Base-by-base conservation (phyloP, 495 filamentous ascomycete species). In the Halenospora varia region DNA sequence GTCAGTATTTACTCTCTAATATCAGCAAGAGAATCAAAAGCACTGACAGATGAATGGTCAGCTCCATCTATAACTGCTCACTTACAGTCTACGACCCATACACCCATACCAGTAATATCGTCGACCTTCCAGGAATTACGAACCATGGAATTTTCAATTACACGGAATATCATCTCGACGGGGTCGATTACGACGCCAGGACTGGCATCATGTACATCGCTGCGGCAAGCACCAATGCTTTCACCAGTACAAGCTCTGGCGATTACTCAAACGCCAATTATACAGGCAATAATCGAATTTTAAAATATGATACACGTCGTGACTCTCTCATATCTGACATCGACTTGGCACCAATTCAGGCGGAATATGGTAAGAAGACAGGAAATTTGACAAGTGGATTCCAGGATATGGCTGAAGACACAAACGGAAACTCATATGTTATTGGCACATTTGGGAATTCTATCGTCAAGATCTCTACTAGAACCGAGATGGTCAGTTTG, bases 361-460 rank as follows among this genome's bases (percentile, higher is more conserved):
- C 20, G 4, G 48, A 50, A 22, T 18, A 18, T 17, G 8, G 9
- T 2, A 23, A 24, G 22, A 20, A 8, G 24, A 50, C 48, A 3
- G 48, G 48, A 6, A 50, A 24, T 4, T 22, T 50, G 22, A 22
- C 22, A n/a, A 50, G 15, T 17, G 48, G 48, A 8, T 50, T 50
- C 22, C 48, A 50, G 22, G 48, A 50, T 17, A 50, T 25, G 22
- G 48, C 48, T 9, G 48, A 50, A 20, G 20, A 50, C 17, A 50
- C 13, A 15, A 15, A 50, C 20, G 48, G 20, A 8, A 50, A 50
- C 22, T 50, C 48, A 24, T 50, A 24, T 25, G 48, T 24, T 20
- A 50, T 50, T 3, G 17, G 18, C 8, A 18, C 48, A 8, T 50
- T 50, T 17, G 48, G 48, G 3, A 18, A n/a, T 8, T n/a, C 22